Conservation (phyloP, 805 yeast genomes). For the Teunomyces cretensis region DNA sequence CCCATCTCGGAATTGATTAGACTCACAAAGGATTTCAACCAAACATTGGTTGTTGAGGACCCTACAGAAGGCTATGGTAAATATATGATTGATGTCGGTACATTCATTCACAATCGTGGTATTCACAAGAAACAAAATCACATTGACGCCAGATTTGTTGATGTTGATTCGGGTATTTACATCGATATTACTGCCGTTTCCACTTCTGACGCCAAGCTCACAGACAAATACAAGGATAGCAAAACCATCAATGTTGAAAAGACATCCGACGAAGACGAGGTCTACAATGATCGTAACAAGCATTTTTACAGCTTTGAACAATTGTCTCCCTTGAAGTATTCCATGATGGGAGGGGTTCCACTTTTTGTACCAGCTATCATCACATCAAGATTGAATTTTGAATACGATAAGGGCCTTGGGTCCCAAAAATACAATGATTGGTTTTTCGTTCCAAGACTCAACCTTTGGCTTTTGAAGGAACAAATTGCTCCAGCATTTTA, state of each 20-base stretch:
- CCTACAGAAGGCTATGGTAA: conserved; percentile 54
- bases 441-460: conserved; percentile 44
- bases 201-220: conserved; percentile 28
- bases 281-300: conserved; percentile 41
- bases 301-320: conserved; percentile 33
- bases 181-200: conserved; percentile 45
- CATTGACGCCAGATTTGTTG: conserved; percentile 56
- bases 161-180: conserved; percentile 45
- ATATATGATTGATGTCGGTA: conserved; percentile 42
- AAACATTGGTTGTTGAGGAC: conserved; percentile 23
- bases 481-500: conserved; percentile 21
- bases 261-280: conserved; percentile 20
- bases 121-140: conserved; percentile 33
- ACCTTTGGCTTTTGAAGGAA: conserved; percentile 55
- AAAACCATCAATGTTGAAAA: conserved; percentile 10
- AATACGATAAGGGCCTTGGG: conserved; percentile 41
- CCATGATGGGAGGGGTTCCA: conserved; percentile 48
- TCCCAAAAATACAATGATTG: conserved; percentile 36
- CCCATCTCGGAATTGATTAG: conserved; percentile 25
- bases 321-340: conserved; percentile 43
- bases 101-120: conserved; percentile 18
- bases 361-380: conserved; percentile 54
- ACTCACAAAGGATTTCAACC: conserved; percentile 21
- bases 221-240: conserved; percentile 15
- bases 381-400: conserved; percentile 42